Evolutionary conservation across 257 asterid species (phyloP).

Genomic region (Solanum arcanum): DNA sequence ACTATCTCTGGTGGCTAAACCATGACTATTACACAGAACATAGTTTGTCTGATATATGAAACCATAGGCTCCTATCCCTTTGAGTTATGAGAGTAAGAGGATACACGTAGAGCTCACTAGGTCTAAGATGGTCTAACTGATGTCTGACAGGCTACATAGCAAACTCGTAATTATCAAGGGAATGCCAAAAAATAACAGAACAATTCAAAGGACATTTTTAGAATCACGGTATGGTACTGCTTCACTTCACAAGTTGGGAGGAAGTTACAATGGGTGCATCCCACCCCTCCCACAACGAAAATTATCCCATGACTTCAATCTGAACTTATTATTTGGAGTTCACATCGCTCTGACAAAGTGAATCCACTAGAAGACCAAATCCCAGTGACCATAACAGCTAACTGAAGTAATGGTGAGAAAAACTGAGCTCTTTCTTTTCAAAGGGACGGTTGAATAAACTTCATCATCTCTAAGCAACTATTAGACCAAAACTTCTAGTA

Average conservation of each 20-base stretch:
- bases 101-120: not conserved
- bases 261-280: not conserved
- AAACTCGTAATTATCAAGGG: not conserved
- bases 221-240: not conserved
- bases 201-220: not conserved
- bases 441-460: not conserved
- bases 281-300: not conserved
- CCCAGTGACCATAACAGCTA: not conserved
- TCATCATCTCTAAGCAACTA: not conserved
- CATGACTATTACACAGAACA: not conserved
- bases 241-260: not conserved
- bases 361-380: not conserved
- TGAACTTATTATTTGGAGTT: not conserved
- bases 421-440: not conserved
- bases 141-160: not conserved
- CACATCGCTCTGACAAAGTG: not conserved
- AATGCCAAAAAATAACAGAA: not conserved
- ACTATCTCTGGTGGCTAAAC: not conserved
- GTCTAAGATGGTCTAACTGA: not conserved
- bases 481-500: not conserved
- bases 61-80: not conserved
- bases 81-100: not conserved
- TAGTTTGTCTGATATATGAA: not conserved
- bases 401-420: not conserved
- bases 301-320: not conserved